Evolutionary conservation across 176 grass and related monocot species (phyloP), one percentile per base, ranked within the genome.

Genomic region (Triticum aestivum): DNA sequence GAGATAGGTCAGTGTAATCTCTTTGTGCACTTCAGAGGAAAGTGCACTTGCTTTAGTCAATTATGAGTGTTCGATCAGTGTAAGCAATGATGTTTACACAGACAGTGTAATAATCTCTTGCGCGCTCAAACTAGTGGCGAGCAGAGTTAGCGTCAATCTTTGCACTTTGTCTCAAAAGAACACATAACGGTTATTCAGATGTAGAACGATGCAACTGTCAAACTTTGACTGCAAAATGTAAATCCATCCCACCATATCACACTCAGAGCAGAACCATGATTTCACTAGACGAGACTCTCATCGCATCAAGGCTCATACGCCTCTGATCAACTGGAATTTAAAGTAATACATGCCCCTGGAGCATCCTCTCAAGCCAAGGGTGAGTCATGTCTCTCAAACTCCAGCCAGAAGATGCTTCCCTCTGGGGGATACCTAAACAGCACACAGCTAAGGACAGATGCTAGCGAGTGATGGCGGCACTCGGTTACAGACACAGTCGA

Each of bases 401-500:
- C 17, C 21, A 5, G 59, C 3, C 27, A 21, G 11, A 41, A 33
- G 23, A 65, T 45, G 75, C 37, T n/a, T 41, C 76, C 84, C 35
- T 75, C 5, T 1, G 41, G 34, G 32, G 1, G 17, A 20, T 13
- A 39, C 38, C 21, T 80, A 67, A 82, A 23, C 54, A 72, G 20
- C 27, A 18, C 27, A 18, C 39, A 64, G 5, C 27, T 34, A 83
- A 69, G 32, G 66, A 38, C 4, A 8, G 14, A 51, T 71, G 69
- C 20, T 58, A 70, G 80, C 20, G 38, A 71, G 13, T 3, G 66
- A 39, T 0, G 66, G 4, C 7, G 7, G 34, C 51, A 44, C 47
- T 11, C 12, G 27, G 35, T 62, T 33, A 59, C 8, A 61, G 42
- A 14, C 24, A 90, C 38, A 91, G 30, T 91, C 79, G 0, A 49